Conservation (phyloP, 176 grass and related monocot genomes). For the Typha latifolia region DNA sequence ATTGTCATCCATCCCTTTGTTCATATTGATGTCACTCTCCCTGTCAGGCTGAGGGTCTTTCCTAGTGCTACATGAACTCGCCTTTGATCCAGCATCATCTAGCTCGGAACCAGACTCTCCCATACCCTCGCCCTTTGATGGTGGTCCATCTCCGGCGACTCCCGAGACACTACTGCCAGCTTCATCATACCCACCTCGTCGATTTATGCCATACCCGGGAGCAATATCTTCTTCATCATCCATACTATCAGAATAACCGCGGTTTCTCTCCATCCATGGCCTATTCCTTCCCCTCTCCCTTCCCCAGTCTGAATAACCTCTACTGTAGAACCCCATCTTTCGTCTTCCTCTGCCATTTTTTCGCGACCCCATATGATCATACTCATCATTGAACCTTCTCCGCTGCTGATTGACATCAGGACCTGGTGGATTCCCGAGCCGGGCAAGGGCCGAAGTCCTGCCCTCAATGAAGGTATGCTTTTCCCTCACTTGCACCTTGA, state of each 20-base stretch:
- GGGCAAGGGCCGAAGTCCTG: constrained; percentile 8
- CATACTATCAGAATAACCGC: constrained; percentile 34
- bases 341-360: constrained; percentile 53
- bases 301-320: constrained; percentile 48
- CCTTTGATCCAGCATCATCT: constrained; percentile 78
- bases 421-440: constrained; percentile 12
- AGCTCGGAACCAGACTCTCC: constrained; percentile 59
- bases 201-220: constrained; percentile 51
- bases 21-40: constrained; percentile 18
- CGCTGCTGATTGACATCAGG: constrained; percentile 21
- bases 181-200: constrained; percentile 41
- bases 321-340: constrained; percentile 43
- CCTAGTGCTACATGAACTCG: constrained; percentile 44
- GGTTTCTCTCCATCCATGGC: constrained; percentile 12
- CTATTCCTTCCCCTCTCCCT: constrained; percentile 45
- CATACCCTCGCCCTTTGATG: constrained; percentile 37
- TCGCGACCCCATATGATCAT: constrained; percentile 17
- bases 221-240: constrained; percentile 49
- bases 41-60: constrained; percentile 25
- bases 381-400: constrained; percentile 44
- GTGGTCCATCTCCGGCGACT: constrained; percentile 36
- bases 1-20: constrained; percentile 38
- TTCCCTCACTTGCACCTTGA: constrained; percentile 29
- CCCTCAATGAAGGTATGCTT: constrained; percentile 15
- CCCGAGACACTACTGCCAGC: constrained; percentile 61